These are phyloP conservation scores for Diplocarpon mali DNA, from an alignment of 2,329 filamentous ascomycete genomes.

Conservation along the genomic window DNA sequence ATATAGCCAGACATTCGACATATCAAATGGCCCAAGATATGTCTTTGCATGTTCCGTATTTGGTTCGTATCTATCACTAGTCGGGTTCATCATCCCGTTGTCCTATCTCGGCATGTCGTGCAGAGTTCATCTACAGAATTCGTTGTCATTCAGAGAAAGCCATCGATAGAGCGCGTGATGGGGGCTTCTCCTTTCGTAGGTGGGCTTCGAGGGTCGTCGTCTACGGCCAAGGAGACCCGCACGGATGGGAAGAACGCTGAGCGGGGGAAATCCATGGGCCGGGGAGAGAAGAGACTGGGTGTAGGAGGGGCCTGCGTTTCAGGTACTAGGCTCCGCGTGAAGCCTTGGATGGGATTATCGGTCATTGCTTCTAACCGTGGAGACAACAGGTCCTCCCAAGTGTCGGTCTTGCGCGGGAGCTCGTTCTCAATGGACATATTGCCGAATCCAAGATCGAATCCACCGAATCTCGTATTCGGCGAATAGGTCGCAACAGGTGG, in stretches of 20 bases:
- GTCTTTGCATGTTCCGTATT: no score
- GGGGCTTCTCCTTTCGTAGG: conserved; percentile 63
- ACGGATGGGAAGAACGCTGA: conserved; percentile 47
- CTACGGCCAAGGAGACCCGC: conserved; percentile 17
- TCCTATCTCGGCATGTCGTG: neutral
- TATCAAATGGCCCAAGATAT: no score
- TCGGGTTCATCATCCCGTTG: neutral
- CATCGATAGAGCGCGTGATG: conserved; percentile 68
- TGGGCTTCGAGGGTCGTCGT: conserved; percentile 60
- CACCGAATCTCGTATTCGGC: conserved; percentile 15
- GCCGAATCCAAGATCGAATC: conserved; percentile 25
- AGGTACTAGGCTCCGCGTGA: conserved; percentile 15
- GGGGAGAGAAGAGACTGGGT: conserved; percentile 47
- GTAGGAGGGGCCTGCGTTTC: conserved; percentile 16
- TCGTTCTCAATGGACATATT: conserved; percentile 10
- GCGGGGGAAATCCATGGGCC: conserved; percentile 60
- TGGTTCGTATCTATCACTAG: neutral
- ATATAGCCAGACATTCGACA: no score
- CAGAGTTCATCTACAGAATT: conserved; percentile 2
- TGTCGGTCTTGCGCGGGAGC: conserved; percentile 8
- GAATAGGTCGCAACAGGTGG: conserved; percentile 10
- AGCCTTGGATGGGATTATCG: conserved; percentile 21
- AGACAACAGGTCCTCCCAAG: conserved; percentile 25
- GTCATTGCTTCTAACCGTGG: conserved; percentile 27
- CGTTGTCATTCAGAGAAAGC: conserved; percentile 48